A percentile compares a stretch with the other conserved stretches of the same genome.
phyloP scores from a whole-genome alignment of 768 basidiomycete genomes.

The Steccherinum ochraceum region DNA sequence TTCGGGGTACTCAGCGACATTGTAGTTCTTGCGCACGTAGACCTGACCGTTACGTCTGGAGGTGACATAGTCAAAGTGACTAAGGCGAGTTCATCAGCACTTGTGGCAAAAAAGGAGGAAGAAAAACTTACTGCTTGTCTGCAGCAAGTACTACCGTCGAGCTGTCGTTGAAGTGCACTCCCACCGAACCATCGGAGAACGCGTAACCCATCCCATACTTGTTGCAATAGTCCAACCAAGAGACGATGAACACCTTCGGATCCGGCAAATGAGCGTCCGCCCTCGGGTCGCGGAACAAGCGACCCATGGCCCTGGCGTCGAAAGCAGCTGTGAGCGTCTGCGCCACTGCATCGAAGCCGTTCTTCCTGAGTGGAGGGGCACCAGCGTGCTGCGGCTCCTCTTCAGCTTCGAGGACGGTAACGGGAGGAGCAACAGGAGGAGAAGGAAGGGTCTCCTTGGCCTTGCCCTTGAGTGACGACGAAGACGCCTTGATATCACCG shows the following conservation, averaged over 20 bases:
- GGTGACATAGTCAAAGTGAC: conserved; percentile 86
- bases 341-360: conserved; percentile 63
- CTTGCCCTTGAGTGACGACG: background rate
- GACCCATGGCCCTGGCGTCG: conserved; percentile 56
- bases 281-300: conserved; percentile 61
- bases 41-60: conserved; percentile 59
- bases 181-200: conserved; percentile 89
- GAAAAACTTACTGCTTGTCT: conserved; percentile 68
- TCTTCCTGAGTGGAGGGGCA: conserved; percentile 27
- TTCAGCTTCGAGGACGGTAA: background rate
- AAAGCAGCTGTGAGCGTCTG: conserved; percentile 53
- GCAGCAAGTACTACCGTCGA: conserved; percentile 80
- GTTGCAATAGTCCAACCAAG: conserved; percentile 99
- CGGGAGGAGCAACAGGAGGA: background rate
- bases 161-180: conserved; percentile 96
- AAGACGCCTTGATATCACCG: background rate
- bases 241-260: conserved; percentile 86
- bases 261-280: conserved; percentile 46
- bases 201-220: conserved; percentile 99
- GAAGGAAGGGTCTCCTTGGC: background rate
- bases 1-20: conserved; percentile 65
- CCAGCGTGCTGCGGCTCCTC: background rate
- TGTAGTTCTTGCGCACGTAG: conserved; percentile 67
- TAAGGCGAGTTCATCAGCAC: conserved; percentile 22
- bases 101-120: conserved; percentile 4